Evolutionary conservation across 2,329 filamentous ascomycete species (phyloP), one percentile per base, ranked within the genome.

Genomic region (Emergomyces africanus): DNA sequence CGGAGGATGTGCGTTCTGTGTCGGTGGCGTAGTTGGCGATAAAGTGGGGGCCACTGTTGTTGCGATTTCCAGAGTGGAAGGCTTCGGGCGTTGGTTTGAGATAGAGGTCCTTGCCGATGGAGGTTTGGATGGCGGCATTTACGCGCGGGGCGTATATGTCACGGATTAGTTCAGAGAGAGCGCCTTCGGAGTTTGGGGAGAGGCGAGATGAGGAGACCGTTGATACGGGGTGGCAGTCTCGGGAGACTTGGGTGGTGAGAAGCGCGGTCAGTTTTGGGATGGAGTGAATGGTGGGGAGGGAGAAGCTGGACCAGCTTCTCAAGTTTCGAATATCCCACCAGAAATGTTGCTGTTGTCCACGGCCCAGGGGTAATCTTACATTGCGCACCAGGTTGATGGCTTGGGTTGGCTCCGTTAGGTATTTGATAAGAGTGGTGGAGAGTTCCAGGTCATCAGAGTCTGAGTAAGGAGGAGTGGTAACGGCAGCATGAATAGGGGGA

Each of bases 261-360:
- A 95, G 82, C 25, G 82, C 79, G 6, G 85, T 80, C 28, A 94
- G 85, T 37, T 84, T 85, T 0, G 87, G 87, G 51, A 95, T 83
- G 5, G 83, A 78, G 64, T 86, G 80, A 70, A 96, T 85, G 60
- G 85, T 84, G 58, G 79, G 72, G 12, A 88, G 77, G 64, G 83
- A 89, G 81, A 96, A 96, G 65, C 83, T 81, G 57, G 81, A 82
- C 92, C 92, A 96, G 62, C 84, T 81, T 63, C 89, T 84, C 64
- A 96, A 79, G 70, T 95, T 92, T 65, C 92, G 88, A 60, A 95
- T 82, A 68, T 97, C 92, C 88, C 90, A 96, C 92, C 92, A 97
- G 73, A 92, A 96, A 76, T 95, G 85, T 71, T 86, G 89, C 67
- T 86, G 73, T 80, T 82, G 68, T 80, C 85, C 71, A 84, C 88